These are phyloP conservation scores for Paecilomyces sp. DNA, from an alignment of 2,329 filamentous ascomycete species.

Conservation along the genomic window DNA sequence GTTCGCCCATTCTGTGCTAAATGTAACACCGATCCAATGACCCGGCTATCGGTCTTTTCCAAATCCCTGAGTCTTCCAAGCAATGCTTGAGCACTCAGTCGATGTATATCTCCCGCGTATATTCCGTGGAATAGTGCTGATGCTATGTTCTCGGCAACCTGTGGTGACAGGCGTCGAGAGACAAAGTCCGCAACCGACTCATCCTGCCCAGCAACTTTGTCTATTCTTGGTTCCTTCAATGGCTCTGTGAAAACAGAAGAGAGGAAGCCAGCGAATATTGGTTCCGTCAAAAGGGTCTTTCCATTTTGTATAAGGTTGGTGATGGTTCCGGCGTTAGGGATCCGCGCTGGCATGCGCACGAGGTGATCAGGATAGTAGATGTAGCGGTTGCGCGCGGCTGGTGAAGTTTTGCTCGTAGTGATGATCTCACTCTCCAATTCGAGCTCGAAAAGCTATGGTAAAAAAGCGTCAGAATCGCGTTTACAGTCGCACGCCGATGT, in stretches of 20 bases:
- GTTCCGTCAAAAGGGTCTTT: conserved; percentile 41
- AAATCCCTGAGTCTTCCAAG: conserved; percentile 45
- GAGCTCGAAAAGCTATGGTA: conserved; percentile 49
- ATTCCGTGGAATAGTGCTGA: conserved; percentile 80
- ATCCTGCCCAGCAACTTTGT: conserved; percentile 41
- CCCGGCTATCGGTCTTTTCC: conserved; percentile 27
- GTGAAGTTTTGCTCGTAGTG: conserved; percentile 43
- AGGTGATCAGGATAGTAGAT: conserved; percentile 85
- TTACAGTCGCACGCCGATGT: conserved; percentile 4
- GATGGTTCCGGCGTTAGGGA: conserved; percentile 15
- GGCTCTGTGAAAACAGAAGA: conserved; percentile 25
- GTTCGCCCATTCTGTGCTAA: conserved; percentile 4
- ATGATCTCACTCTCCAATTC: conserved; percentile 51
- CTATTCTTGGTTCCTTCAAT: conserved; percentile 23
- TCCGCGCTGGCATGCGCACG: conserved; percentile 52
- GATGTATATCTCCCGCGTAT: conserved; percentile 80
- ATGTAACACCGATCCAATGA: conserved; percentile 12
- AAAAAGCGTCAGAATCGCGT: neutral
- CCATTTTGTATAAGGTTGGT: conserved; percentile 23
- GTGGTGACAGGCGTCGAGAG: conserved; percentile 45
- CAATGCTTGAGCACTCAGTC: conserved; percentile 65
- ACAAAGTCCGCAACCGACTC: conserved; percentile 67
- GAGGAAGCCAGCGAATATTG: conserved; percentile 47
- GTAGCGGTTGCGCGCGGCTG: conserved; percentile 60
- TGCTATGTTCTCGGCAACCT: conserved; percentile 61